These are phyloP conservation scores for Hemisphaericaspora subhashii DNA, from an alignment of 1,139 yeast genomes.

Conservation along the genomic window DNA sequence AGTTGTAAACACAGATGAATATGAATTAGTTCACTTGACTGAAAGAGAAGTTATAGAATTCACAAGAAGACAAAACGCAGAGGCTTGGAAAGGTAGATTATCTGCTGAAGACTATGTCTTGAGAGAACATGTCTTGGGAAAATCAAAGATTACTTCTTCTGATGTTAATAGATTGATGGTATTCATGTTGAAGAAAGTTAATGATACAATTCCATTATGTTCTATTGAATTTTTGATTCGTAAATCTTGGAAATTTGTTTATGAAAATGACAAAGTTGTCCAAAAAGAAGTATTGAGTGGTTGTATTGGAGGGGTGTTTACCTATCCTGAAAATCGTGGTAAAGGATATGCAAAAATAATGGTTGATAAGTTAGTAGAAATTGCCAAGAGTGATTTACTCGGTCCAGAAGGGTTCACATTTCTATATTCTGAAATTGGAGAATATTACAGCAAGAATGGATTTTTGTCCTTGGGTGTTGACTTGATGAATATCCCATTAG, in stretches of 20 bases:
- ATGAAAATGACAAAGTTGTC: slow-evolving; percentile 16
- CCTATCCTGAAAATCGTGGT: slow-evolving; percentile 56
- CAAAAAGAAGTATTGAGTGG: slow-evolving; percentile 38
- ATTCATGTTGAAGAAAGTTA: slow-evolving; percentile 27
- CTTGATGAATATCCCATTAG: slow-evolving; percentile 23
- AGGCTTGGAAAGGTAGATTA: slow-evolving; percentile 54
- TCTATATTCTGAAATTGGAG: slow-evolving; percentile 74
- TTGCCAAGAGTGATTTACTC: slow-evolving; percentile 22
- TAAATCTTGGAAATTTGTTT: slow-evolving; percentile 26
- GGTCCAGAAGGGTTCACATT: slow-evolving; percentile 46
- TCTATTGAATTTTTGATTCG: slow-evolving; percentile 42
- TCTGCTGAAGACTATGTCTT: slow-evolving; percentile 48
- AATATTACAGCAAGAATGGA: slow-evolving; percentile 60
- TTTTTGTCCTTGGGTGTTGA: slow-evolving; percentile 53
- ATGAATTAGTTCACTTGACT: slow-evolving; percentile 21
- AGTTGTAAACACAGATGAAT: slow-evolving; percentile 13
- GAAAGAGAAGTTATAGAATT: slow-evolving; percentile 46
- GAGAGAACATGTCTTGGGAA: slow-evolving; percentile 48
- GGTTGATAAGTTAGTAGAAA: slow-evolving; percentile 50
- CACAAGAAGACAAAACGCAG: slow-evolving; percentile 50
- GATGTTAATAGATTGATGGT: slow-evolving; percentile 27
- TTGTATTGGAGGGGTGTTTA: slow-evolving; percentile 67
- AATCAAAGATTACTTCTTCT: slow-evolving; percentile 29
- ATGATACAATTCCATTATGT: slow-evolving; percentile 26
- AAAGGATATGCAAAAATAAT: slow-evolving; percentile 64